These are phyloP conservation scores for Senna tora DNA, from an alignment of 306 rosid genomes.

Conservation along the genomic window DNA sequence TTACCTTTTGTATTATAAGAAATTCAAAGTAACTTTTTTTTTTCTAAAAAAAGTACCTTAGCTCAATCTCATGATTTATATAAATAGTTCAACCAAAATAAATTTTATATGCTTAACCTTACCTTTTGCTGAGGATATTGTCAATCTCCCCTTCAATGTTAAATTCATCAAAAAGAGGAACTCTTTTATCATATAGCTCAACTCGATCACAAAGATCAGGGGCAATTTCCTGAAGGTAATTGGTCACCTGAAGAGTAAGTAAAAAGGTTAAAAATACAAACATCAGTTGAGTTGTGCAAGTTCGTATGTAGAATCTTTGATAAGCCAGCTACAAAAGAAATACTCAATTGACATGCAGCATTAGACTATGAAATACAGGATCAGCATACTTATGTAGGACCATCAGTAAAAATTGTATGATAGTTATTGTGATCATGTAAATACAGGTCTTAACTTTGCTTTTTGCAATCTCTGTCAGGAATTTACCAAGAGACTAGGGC, in stretches of 20 bases:
- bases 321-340: slow-evolving; percentile 26
- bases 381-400: slow-evolving; percentile 31
- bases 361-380: slow-evolving; percentile 25
- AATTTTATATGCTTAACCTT: too few species aligned
- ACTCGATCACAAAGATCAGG: slow-evolving; percentile 94
- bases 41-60: too few species aligned
- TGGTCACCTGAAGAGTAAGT: slow-evolving; percentile 69
- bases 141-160: slow-evolving; percentile 91
- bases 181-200: slow-evolving; percentile 67
- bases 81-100: too few species aligned
- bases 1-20: too few species aligned
- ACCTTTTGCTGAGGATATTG: slow-evolving; percentile 89
- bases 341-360: slow-evolving; percentile 27
- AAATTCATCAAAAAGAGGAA: slow-evolving; percentile 87
- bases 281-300: slow-evolving; percentile 12
- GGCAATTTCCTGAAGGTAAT: slow-evolving; percentile 97
- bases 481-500: slow-evolving; percentile 23
- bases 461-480: slow-evolving; percentile 19
- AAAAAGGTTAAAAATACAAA: slow-evolving; percentile 35
- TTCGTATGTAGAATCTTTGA: slow-evolving; percentile 30
- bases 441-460: slow-evolving; percentile 20
- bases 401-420: slow-evolving; percentile 19
- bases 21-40: too few species aligned
- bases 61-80: too few species aligned
- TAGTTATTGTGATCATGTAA: slow-evolving; percentile 13